phyloP scores from a whole-genome alignment of 768 basidiomycete genomes.

The Boletus barrowsii region DNA sequence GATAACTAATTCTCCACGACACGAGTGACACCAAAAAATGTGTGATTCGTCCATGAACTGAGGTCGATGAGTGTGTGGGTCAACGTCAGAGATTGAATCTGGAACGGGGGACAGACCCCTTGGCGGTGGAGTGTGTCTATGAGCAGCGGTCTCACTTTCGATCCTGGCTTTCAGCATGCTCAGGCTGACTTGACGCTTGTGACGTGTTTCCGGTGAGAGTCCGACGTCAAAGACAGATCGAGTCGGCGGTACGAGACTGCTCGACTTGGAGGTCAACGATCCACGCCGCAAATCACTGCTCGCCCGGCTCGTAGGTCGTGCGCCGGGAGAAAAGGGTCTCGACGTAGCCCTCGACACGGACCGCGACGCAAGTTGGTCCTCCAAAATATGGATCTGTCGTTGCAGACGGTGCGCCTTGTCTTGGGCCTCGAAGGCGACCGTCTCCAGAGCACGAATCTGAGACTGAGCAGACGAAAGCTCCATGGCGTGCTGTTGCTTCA shows the following conservation, averaged over 20 bases:
- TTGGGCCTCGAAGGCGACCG: constrained; percentile 68
- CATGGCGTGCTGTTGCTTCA: constrained; percentile 71
- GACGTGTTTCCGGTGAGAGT: constrained; percentile 70
- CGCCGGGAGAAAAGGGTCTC: constrained; percentile 47
- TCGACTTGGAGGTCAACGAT: constrained; percentile 32
- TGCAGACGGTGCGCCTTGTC: constrained; percentile 64
- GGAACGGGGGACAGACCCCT: constrained; percentile 56
- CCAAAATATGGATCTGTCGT: constrained; percentile 60
- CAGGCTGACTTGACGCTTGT: constrained; percentile 80
- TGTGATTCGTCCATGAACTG: constrained; percentile 88
- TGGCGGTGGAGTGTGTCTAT: constrained; percentile 48
- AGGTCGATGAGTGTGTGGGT: constrained; percentile 38
- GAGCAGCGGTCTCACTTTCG: constrained; percentile 64
- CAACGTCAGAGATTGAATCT: constrained; percentile 19
- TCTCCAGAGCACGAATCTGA: constrained; percentile 74
- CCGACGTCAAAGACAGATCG: constrained; percentile 66
- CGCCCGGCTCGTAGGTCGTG: constrained; percentile 43
- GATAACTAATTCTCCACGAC: constrained; percentile 78
- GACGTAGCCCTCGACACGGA: constrained; percentile 40
- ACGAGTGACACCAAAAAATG: constrained; percentile 86
- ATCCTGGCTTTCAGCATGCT: constrained; percentile 91
- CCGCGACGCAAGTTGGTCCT: constrained; percentile 59
- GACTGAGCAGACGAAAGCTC: constrained; percentile 81
- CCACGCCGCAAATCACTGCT: constrained; percentile 38
- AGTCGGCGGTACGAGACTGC: constrained; percentile 37